These are phyloP conservation scores for Auriculariales sp. DNA, from an alignment of 768 basidiomycete species.

Conservation along the genomic window DNA sequence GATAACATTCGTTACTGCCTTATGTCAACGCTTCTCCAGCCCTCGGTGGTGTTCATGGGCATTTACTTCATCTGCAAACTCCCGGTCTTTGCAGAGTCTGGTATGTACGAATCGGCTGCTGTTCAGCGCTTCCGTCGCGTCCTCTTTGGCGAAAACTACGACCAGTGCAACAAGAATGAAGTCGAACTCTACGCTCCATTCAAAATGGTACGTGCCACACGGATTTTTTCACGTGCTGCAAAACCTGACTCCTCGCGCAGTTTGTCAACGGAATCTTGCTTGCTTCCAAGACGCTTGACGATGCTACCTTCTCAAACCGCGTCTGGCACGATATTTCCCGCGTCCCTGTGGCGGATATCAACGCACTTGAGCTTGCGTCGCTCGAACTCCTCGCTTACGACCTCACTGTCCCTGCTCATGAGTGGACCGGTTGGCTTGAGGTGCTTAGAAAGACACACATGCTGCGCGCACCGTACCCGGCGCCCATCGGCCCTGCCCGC, in stretches of 20 bases:
- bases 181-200: neutral
- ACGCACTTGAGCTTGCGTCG: neutral
- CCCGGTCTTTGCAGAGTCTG: constrained; percentile 44
- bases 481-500: neutral
- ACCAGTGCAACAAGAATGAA: neutral
- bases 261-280: neutral
- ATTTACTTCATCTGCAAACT: constrained; percentile 72
- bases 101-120: neutral
- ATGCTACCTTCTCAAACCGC: neutral
- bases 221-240: neutral
- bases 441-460: neutral
- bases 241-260: neutral
- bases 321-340: neutral
- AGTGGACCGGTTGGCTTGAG: neutral
- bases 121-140: neutral
- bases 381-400: neutral
- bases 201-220: neutral
- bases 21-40: constrained; percentile 67
- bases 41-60: constrained; percentile 63
- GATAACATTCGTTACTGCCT: constrained; percentile 56
- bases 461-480: neutral
- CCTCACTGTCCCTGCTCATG: neutral
- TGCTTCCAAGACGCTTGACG: neutral
- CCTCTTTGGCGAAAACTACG: neutral
- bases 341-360: neutral